Conservation (phyloP, 345 rosid genomes). For the Excoecaria cochinchinensis region DNA sequence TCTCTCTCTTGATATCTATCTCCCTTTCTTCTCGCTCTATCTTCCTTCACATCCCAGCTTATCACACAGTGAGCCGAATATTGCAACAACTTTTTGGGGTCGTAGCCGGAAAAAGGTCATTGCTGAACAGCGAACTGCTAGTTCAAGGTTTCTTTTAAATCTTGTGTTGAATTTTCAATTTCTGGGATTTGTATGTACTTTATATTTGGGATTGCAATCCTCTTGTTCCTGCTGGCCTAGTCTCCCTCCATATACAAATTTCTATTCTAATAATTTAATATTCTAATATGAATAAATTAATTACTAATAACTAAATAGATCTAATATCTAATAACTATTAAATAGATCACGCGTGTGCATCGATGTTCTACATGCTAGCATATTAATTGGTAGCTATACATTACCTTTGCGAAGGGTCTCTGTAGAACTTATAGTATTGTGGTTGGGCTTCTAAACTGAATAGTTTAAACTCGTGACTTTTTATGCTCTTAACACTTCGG, state of each 20-base stretch:
- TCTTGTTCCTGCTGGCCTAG: neutral
- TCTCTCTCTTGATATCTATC: too few relatives aligned
- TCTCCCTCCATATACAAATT: neutral
- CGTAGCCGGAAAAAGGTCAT: constrained; percentile 86
- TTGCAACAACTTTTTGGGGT: constrained; percentile 80
- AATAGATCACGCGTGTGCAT: neutral
- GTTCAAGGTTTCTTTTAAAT: constrained; percentile 71
- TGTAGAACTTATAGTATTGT: too few relatives aligned
- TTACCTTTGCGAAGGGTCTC: too few relatives aligned
- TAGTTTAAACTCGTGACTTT: too few relatives aligned
- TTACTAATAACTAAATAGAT: too few relatives aligned
- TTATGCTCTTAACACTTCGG: too few relatives aligned
- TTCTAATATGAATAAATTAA: too few relatives aligned
- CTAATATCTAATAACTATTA: too few relatives aligned
- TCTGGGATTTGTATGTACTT: too few relatives aligned
- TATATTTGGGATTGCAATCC: neutral
- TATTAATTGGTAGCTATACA: neutral
- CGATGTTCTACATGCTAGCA: neutral
- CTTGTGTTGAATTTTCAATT: constrained; percentile 16
- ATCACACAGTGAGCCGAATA: constrained; percentile 93
- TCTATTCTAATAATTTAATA: too few relatives aligned
- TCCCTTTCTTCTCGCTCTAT: neutral
- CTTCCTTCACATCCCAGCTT: constrained; percentile 41
- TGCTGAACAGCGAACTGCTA: constrained; percentile 91
- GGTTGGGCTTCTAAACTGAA: too few relatives aligned